Evolutionary conservation across 2,329 filamentous ascomycete genomes (phyloP).

Genomic region (Aureobasidium leucospermi): DNA sequence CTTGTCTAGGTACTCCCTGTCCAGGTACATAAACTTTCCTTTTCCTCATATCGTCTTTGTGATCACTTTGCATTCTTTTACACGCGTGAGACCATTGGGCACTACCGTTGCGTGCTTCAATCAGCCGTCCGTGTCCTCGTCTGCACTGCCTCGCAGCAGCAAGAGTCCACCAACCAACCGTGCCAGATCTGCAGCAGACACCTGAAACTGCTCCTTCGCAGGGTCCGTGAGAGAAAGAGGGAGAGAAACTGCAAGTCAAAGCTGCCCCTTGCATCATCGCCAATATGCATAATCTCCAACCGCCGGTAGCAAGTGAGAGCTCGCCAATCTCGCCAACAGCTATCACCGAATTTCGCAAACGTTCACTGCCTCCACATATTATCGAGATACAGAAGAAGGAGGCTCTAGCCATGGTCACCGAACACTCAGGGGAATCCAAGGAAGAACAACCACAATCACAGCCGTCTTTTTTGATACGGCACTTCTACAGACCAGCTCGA

Average conservation of each 20-base stretch:
- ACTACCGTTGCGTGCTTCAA: not conserved
- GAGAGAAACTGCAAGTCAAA: no score
- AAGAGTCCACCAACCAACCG: no score
- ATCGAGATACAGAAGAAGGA: constrained; percentile 11
- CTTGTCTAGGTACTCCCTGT: not conserved
- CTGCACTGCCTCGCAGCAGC: not conserved
- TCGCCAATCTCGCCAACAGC: not conserved
- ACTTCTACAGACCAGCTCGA: constrained; percentile 19
- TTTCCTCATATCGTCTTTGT: not conserved
- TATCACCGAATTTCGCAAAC: constrained; percentile 6
- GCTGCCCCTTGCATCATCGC: no score
- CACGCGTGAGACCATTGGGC: not conserved
- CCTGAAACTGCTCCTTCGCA: no score
- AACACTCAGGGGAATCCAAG: not conserved
- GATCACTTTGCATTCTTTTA: no score
- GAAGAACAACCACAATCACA: not conserved
- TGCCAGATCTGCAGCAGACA: no score
- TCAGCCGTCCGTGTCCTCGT: not conserved
- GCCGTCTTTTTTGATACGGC: constrained; percentile 21
- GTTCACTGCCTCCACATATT: constrained; percentile 12
- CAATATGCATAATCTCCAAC: no score
- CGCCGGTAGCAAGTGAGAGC: not conserved
- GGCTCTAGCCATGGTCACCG: constrained; percentile 4
- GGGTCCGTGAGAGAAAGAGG: no score
- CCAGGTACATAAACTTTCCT: not conserved